Evolutionary conservation across 2,329 filamentous ascomycete species (phyloP), one percentile per base, ranked within the genome.

Genomic region (Cordyceps farinosa): DNA sequence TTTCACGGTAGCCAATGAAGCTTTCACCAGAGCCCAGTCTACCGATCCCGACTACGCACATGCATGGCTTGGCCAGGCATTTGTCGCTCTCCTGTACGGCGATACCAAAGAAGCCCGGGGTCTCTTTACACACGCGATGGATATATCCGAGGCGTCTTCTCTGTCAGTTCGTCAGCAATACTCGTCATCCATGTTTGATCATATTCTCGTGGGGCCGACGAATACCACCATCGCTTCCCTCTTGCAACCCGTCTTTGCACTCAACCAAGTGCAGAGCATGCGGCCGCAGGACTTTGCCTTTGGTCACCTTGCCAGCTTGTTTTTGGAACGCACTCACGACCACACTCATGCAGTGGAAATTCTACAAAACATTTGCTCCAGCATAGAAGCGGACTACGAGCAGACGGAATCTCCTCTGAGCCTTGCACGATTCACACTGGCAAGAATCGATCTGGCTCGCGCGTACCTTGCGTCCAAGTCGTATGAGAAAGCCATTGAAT

Each of bases 41-140:
- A 91, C 90, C 4, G 96, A 99, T 73, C 95, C 96, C 0, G 94
- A 97, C 67, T 97, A 94, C 71, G 88, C 92, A 0, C 87, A 94
- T 70, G 94, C 93, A 17, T 99, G 95, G 96, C 80, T 98, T 8
- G 95, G 95, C 1, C 94, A 98, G 75, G 94, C 91, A 0, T 83
- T 97, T 32, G 83, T 98, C 59, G 92, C 95, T 4, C 81, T 93
- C 17, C 78, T 94, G 34, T 84, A 86, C 56, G 92, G 91, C 1
- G 89, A 96, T 66, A 69, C 78, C 0, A 87, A 85, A 65, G 92
- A 97, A 76, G 93, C 94, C 1, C 84, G 91, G 29, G 87, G 88
- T 11, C 84, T 98, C 10, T 97, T 97, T 72, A 93, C 91, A 1
- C 95, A 99, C 72, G 94, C 95, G 0, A 95, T 97, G 79, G 93